These are phyloP conservation scores for Talaromyces sp. DNA, from an alignment of 2,329 filamentous ascomycete genomes.

Conservation along the genomic window DNA sequence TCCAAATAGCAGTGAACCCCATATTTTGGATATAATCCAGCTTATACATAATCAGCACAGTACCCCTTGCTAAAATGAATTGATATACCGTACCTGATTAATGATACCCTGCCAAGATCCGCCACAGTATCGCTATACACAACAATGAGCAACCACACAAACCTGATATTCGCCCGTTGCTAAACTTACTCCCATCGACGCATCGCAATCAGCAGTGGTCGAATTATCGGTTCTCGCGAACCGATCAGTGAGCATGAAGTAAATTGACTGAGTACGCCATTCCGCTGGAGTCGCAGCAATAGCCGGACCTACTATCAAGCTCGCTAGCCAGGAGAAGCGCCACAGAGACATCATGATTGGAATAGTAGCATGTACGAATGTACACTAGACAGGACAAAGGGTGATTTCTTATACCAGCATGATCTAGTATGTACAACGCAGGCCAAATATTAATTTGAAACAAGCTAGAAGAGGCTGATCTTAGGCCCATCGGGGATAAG, in stretches of 20 bases:
- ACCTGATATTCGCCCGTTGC: too few species aligned
- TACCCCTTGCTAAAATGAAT: background rate
- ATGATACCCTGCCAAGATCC: constrained; percentile 55
- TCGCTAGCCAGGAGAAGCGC: constrained; percentile 20
- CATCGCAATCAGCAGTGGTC: constrained; percentile 36
- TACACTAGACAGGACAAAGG: background rate
- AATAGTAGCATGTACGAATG: background rate
- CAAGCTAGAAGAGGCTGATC: background rate
- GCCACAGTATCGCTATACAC: constrained; percentile 46
- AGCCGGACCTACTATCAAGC: constrained; percentile 23
- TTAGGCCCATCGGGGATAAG: constrained; percentile 1
- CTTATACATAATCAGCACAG: constrained; percentile 1
- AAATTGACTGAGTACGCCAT: constrained; percentile 49
- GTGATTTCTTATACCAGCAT: background rate
- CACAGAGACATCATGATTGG: constrained; percentile 22
- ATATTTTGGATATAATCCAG: constrained; percentile 54
- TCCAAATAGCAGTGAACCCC: constrained; percentile 55
- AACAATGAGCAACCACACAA: background rate
- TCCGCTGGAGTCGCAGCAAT: constrained; percentile 37
- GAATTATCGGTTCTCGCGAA: constrained; percentile 47
- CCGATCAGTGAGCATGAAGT: constrained; percentile 51
- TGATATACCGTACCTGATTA: constrained; percentile 24
- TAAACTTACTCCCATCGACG: constrained; percentile 23
- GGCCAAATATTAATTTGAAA: constrained; percentile 1
- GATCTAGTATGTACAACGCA: background rate